Percentiles rank a stretch among this genome's conserved stretches.
Evolutionary conservation across 2,329 filamentous ascomycete species (phyloP).

Genomic region (Seiridium cupressi): DNA sequence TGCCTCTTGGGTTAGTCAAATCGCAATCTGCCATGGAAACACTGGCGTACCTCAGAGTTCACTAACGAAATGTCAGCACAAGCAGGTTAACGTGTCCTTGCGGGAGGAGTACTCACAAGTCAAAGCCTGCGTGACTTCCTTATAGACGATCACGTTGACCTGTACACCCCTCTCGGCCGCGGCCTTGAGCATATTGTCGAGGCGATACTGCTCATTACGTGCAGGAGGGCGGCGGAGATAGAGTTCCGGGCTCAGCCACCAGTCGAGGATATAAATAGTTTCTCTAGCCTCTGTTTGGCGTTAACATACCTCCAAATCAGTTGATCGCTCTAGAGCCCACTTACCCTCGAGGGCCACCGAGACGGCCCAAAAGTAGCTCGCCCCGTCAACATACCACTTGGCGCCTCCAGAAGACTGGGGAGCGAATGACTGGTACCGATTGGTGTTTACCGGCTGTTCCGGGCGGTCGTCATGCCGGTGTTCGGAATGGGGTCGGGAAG

Average conservation of each 20-base stretch:
- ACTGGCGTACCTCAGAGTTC: constrained; percentile 42
- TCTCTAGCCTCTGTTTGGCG: constrained; percentile 59
- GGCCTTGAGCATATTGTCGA: constrained; percentile 79
- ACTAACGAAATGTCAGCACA: constrained; percentile 24
- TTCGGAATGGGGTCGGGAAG: constrained; percentile 20
- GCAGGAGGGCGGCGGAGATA: constrained; percentile 82
- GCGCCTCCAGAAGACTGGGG: constrained; percentile 69
- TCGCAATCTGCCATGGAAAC: not conserved
- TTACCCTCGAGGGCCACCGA: constrained; percentile 70
- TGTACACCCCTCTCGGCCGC: constrained; percentile 83
- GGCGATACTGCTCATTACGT: constrained; percentile 76
- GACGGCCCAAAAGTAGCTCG: constrained; percentile 83
- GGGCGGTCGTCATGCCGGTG: constrained; percentile 10
- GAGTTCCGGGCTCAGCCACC: constrained; percentile 88
- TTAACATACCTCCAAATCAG: constrained; percentile 2
- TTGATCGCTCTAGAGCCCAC: constrained; percentile 2
- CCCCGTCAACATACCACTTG: constrained; percentile 88
- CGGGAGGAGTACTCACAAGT: constrained; percentile 62
- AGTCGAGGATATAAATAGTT: constrained; percentile 82
- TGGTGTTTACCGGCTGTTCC: constrained; percentile 33
- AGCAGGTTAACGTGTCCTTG: constrained; percentile 19
- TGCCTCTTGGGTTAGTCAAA: constrained; percentile 20
- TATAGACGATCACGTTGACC: constrained; percentile 86
- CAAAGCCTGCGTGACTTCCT: constrained; percentile 80
- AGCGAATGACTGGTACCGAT: constrained; percentile 69